Conservation (phyloP, 768 basidiomycete species). For the Daedaleopsis sinensis region DNA sequence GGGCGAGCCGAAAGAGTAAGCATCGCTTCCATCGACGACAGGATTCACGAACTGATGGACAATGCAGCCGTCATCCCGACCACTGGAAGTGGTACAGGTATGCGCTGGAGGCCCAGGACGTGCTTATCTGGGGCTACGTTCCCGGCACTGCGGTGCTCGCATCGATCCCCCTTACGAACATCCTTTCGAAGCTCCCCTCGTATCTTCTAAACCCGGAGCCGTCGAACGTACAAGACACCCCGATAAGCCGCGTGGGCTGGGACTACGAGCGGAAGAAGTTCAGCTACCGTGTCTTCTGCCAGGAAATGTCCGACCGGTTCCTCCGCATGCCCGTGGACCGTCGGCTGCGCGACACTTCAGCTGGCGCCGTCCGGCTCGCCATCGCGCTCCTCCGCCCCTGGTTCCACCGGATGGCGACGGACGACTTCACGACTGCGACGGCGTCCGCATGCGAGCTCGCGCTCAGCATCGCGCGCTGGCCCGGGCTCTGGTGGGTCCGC, state of each 20-base stretch:
- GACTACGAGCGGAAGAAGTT: slow-evolving; percentile 60
- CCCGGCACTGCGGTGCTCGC: slow-evolving; percentile 66
- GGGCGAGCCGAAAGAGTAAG: slow-evolving; percentile 59
- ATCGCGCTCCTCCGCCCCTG: slow-evolving; percentile 69
- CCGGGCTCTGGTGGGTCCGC: slow-evolving; percentile 66
- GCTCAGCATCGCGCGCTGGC: slow-evolving; percentile 51
- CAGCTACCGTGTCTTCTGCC: slow-evolving; percentile 72
- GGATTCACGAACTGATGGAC: not conserved
- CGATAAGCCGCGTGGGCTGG: slow-evolving; percentile 49
- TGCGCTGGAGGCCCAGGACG: slow-evolving; percentile 75
- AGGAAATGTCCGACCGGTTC: slow-evolving; percentile 67
- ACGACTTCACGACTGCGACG: slow-evolving; percentile 42
- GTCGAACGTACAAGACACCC: slow-evolving; percentile 34
- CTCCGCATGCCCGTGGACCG: slow-evolving; percentile 54
- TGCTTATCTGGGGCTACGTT: slow-evolving; percentile 70
- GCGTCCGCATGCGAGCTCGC: slow-evolving; percentile 40
- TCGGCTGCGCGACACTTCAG: slow-evolving; percentile 66
- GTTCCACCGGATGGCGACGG: slow-evolving; percentile 56
- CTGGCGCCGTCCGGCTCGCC: slow-evolving; percentile 68
- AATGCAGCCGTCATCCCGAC: slow-evolving; percentile 56
- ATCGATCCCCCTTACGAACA: slow-evolving; percentile 66
- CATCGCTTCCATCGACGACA: not conserved
- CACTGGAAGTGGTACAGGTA: slow-evolving; percentile 81
- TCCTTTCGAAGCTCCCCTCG: slow-evolving; percentile 71
- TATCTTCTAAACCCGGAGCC: slow-evolving; percentile 56